Evolutionary conservation across 140 eudicot species (phyloP), one percentile per base, ranked within the genome.

Genomic region (Stevia rebaudiana): DNA sequence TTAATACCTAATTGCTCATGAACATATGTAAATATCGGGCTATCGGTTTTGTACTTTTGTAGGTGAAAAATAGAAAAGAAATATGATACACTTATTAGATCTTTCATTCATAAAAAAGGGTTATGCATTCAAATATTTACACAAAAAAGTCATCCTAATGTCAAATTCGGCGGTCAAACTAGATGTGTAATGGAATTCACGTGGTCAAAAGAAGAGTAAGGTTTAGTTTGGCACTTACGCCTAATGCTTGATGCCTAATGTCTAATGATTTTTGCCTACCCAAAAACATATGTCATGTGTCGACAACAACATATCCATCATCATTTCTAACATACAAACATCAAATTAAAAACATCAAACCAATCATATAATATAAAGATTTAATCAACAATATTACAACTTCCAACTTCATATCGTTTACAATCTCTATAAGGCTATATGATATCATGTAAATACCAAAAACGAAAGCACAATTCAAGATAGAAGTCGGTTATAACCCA

Each of bases 401-500:
- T 11, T 35, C 7, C 30, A 17, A 16, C 16, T 15, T 60, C 6
- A 1, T 16, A 49, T 35, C 67, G 40, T 64, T 62, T 62, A 62
- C 53, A 41, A 30, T 49, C 56, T 21, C 61, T 13, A n/a, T 54
- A 53, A 24, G 60, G 37, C 60, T 53, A 18, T 54, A 9, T n/a
- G n/a, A 54, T 13, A 28, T 11, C 36, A 22, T 52, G 37, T 23
- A 15, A 46, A 46, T n/a, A 42, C 18, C 49, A 42, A 12, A 42
- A 42, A 44, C 9, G 22, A 44, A 44, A 22, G 51, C 19, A 44
- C 2, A 42, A 6, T 42, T 13, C 0, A 25, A 2, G 10, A 7
- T 5, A 28, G 5, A n/a, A 10, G 16, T 6, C 33, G 22, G n/a
- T 69, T 82, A 92, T 79, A 88, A 81, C 18, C 98, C 98, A 33